These are phyloP conservation scores for Medicago truncatula DNA, from an alignment of 306 rosid genomes.

Conservation along the genomic window DNA sequence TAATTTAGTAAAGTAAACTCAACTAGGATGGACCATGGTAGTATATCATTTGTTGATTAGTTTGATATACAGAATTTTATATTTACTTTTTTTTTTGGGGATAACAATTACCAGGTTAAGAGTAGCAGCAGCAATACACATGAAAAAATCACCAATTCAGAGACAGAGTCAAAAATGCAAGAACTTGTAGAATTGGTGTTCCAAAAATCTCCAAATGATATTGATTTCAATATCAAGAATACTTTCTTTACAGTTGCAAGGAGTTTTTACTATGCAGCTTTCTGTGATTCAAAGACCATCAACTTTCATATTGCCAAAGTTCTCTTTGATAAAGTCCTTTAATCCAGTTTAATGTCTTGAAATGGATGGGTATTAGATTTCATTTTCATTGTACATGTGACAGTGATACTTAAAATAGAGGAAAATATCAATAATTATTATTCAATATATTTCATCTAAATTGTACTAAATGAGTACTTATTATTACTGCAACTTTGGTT, in stretches of 20 bases:
- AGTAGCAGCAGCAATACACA: slow-evolving; percentile 35
- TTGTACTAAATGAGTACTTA: too few relatives aligned
- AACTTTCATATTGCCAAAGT: slow-evolving; percentile 77
- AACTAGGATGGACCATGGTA: too few relatives aligned
- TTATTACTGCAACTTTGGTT: too few relatives aligned
- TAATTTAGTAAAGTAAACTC: too few relatives aligned
- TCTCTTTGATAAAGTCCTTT: slow-evolving; percentile 75
- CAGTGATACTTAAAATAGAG: neutral
- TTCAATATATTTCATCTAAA: neutral
- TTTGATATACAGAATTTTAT: neutral
- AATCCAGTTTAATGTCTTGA: slow-evolving; percentile 13
- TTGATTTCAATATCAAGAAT: slow-evolving; percentile 66
- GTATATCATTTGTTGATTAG: too few relatives aligned
- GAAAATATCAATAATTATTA: neutral
- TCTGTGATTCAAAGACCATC: slow-evolving; percentile 64
- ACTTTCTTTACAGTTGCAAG: slow-evolving; percentile 71
- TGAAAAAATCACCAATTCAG: slow-evolving; percentile 25
- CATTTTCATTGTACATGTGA: too few relatives aligned
- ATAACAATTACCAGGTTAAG: slow-evolving; percentile 45
- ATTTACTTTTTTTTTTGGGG: slow-evolving; percentile 6
- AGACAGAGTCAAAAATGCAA: slow-evolving; percentile 75
- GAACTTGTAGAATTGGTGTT: slow-evolving; percentile 70
- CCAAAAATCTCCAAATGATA: slow-evolving; percentile 48
- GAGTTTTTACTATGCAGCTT: slow-evolving; percentile 72
- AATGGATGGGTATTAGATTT: neutral